phyloP scores from a whole-genome alignment of 306 rosid species.

The Mimosa pudica region DNA sequence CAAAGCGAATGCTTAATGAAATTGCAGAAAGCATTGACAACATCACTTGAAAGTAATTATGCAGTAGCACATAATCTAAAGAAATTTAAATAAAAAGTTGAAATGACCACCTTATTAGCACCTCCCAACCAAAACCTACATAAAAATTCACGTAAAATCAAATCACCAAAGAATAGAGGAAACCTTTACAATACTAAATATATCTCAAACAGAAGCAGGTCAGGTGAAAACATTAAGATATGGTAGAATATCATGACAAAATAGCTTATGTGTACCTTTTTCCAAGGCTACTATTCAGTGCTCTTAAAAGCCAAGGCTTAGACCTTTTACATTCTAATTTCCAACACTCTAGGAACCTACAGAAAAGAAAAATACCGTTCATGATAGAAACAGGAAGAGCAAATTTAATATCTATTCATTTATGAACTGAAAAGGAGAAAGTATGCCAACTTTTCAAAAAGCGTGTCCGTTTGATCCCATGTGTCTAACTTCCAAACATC shows the following conservation, averaged over 20 bases:
- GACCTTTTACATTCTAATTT: slow-evolving; percentile 63
- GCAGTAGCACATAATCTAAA: not conserved
- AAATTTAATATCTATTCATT: slow-evolving; percentile 30
- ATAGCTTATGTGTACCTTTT: slow-evolving; percentile 51
- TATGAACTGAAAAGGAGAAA: slow-evolving; percentile 26
- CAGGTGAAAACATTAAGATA: slow-evolving; percentile 7
- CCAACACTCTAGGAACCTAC: slow-evolving; percentile 79
- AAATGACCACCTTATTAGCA: slow-evolving; percentile 60
- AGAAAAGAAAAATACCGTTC: slow-evolving; percentile 22
- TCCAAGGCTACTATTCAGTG: slow-evolving; percentile 80
- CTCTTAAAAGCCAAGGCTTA: slow-evolving; percentile 80
- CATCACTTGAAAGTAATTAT: slow-evolving; percentile 17
- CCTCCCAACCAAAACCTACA: slow-evolving; percentile 94
- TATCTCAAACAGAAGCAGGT: slow-evolving; percentile 2
- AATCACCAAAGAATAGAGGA: slow-evolving; percentile 19
- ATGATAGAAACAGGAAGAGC: slow-evolving; percentile 8
- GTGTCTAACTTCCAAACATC: slow-evolving; percentile 92
- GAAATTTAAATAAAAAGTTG: slow-evolving; percentile 3
- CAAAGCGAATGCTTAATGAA: no score
- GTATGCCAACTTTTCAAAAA: slow-evolving; percentile 52
- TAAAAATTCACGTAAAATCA: slow-evolving; percentile 33
- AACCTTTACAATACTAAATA: slow-evolving; percentile 11
- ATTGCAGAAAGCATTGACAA: slow-evolving; percentile 5
- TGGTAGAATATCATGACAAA: slow-evolving; percentile 27
- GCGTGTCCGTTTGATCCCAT: slow-evolving; percentile 73